phyloP scores from a whole-genome alignment of 2,329 filamentous ascomycete genomes.

The Pestalotiopsis sp. region DNA sequence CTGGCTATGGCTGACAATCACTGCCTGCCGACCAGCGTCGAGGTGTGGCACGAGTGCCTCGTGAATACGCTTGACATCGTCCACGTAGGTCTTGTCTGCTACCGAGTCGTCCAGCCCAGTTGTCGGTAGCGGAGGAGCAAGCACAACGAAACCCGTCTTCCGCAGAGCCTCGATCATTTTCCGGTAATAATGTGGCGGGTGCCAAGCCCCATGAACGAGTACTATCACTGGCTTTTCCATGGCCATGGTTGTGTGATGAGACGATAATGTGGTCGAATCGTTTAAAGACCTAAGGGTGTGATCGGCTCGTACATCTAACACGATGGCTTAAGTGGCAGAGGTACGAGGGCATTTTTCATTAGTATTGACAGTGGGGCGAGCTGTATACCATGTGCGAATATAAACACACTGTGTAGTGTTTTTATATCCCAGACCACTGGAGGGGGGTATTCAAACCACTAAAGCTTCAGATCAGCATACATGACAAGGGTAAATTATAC shows the following conservation, averaged over 20 bases:
- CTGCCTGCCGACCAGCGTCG: conserved; percentile 22
- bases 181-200: conserved; percentile 21
- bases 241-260: not conserved
- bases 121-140: conserved; percentile 14
- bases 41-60: conserved; percentile 19
- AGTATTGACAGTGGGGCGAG: no score
- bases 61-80: conserved; percentile 22
- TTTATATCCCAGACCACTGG: no score
- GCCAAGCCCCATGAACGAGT: conserved; percentile 23
- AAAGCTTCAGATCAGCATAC: no score
- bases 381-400: no score
- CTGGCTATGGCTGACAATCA: conserved; percentile 26
- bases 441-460: no score
- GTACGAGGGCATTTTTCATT: no score
- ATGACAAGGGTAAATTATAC: no score
- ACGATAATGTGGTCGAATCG: not conserved
- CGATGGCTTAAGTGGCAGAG: no score
- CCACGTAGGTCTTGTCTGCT: conserved; percentile 23
- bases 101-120: conserved; percentile 23
- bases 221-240: conserved; percentile 18
- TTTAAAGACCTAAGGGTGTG: not conserved
- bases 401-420: no score
- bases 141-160: conserved; percentile 17
- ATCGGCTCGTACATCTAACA: no score
- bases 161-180: conserved; percentile 21